A percentile compares a stretch with the other conserved stretches of the same genome.
phyloP scores from a whole-genome alignment of 345 rosid species.

The Crucihimalaya himalaica region DNA sequence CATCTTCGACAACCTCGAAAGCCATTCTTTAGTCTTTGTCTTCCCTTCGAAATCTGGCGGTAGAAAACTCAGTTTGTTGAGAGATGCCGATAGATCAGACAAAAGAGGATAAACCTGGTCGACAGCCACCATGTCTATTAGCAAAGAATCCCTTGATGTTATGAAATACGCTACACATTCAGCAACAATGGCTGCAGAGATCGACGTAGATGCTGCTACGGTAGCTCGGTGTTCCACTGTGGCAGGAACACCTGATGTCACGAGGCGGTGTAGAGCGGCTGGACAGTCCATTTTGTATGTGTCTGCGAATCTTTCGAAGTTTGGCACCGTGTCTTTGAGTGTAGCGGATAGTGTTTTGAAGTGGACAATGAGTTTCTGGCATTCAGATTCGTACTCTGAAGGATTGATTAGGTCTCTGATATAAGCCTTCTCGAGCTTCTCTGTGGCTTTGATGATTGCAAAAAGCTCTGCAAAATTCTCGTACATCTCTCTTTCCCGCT shows the following conservation, averaged over 20 bases:
- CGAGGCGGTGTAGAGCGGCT: constrained; percentile 82
- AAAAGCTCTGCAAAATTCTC: constrained; percentile 93
- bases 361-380: constrained; percentile 87
- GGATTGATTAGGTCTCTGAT: constrained; percentile 74
- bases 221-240: constrained; percentile 86
- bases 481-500: constrained; percentile 95
- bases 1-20: constrained; percentile 80
- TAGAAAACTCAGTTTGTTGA: constrained; percentile 64
- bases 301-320: constrained; percentile 82
- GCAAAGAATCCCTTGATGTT: constrained; percentile 90
- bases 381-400: constrained; percentile 74
- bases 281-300: constrained; percentile 96
- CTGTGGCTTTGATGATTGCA: constrained; percentile 89
- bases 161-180: constrained; percentile 92
- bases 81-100: constrained; percentile 74
- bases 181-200: constrained; percentile 82
- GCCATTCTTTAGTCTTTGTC: constrained; percentile 90
- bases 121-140: constrained; percentile 87
- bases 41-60: constrained; percentile 90
- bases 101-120: constrained; percentile 90
- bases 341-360: constrained; percentile 82
- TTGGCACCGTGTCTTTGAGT: constrained; percentile 74
- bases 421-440: constrained; percentile 92
- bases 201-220: constrained; percentile 49
- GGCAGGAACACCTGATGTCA: constrained; percentile 91